A percentile compares a stretch with the other conserved stretches of the same genome.
phyloP scores from a whole-genome alignment of 192 early-diverging fungal species.

The Entomortierella chlamydospora region DNA sequence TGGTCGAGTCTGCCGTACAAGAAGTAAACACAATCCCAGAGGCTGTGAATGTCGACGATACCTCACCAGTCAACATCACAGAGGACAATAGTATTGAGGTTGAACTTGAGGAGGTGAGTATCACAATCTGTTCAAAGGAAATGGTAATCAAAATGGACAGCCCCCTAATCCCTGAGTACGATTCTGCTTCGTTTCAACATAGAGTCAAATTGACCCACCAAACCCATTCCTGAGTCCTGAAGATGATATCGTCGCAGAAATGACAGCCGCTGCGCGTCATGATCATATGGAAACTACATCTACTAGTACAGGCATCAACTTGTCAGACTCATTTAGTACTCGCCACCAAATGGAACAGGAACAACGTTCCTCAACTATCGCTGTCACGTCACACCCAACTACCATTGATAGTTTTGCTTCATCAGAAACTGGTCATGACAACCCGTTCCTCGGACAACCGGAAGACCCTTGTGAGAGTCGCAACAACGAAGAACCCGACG shows the following conservation, averaged over 20 bases:
- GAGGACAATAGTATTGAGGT: neutral
- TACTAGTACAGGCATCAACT: no score
- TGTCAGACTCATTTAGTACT: no score
- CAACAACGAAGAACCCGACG: neutral
- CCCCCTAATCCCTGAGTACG: no score
- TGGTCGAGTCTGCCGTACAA: slow-evolving; percentile 8
- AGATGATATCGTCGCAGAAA: neutral
- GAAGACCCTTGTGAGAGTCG: neutral
- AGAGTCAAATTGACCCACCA: neutral
- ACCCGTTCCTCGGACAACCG: neutral
- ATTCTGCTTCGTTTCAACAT: no score
- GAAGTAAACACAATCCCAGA: neutral
- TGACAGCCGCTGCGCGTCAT: neutral
- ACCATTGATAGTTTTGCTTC: neutral
- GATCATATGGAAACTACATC: neutral
- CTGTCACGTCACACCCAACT: no score
- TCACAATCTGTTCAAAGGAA: neutral
- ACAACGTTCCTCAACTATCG: no score
- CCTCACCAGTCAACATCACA: neutral
- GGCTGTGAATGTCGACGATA: neutral
- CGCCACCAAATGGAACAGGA: no score
- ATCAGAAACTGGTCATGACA: neutral
- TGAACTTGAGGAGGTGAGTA: neutral
- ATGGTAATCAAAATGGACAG: no score
- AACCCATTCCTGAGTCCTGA: slow-evolving; percentile 12